phyloP scores from a whole-genome alignment of 371 early-diverging fungal genomes.

The Rhizopus sp. region DNA sequence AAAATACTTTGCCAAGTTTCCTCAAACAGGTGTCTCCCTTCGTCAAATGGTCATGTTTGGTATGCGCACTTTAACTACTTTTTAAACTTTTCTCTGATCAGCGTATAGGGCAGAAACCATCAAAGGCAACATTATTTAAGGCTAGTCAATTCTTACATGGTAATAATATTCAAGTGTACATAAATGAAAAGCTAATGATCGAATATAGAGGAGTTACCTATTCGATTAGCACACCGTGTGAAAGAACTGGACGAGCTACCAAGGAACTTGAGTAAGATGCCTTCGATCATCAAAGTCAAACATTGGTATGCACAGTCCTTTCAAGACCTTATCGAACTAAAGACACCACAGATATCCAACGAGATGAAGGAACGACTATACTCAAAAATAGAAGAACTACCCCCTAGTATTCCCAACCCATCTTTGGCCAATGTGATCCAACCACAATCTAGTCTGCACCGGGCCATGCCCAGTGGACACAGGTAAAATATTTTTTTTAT shows the following conservation, averaged over 20 bases:
- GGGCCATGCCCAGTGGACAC: constrained; percentile 36
- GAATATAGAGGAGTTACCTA: constrained; percentile 83
- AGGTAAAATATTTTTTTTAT: constrained; percentile 25
- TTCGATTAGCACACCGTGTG: constrained; percentile 93
- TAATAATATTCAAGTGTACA: constrained; percentile 17
- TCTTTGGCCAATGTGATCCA: constrained; percentile 31
- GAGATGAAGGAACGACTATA: constrained; percentile 31
- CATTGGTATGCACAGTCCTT: constrained; percentile 95
- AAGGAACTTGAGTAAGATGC: constrained; percentile 85
- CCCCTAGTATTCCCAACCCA: constrained; percentile 68
- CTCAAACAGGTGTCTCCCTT: constrained; percentile 94
- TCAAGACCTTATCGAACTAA: constrained; percentile 74
- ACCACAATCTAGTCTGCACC: constrained; percentile 19
- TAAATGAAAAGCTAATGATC: constrained; percentile 5
- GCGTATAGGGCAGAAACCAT: constrained; percentile 74
- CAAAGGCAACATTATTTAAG: constrained; percentile 81
- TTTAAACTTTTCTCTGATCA: not conserved
- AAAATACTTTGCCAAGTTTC: constrained; percentile 74
- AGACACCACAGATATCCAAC: constrained; percentile 59
- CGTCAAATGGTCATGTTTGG: constrained; percentile 66
- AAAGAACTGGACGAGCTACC: constrained; percentile 94
- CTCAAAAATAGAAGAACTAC: constrained; percentile 25
- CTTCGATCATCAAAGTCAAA: constrained; percentile 86
- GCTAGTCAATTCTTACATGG: constrained; percentile 90
- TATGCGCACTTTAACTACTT: constrained; percentile 11